A percentile compares a stretch with the other conserved stretches of the same genome.
Evolutionary conservation across 75 land plant species (phyloP).

Genomic region (Azolla pinnata): DNA sequence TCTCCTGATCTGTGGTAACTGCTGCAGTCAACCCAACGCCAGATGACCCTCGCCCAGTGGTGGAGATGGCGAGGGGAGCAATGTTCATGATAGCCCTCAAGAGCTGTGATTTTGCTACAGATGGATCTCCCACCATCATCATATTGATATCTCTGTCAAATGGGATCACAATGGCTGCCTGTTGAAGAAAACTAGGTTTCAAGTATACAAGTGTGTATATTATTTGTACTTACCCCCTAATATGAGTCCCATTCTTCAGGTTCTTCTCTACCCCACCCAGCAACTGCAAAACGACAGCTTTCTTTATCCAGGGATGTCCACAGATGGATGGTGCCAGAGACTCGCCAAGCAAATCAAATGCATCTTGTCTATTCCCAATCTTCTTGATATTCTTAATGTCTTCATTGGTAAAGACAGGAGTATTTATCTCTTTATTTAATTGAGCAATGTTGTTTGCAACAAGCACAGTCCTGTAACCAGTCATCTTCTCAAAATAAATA

Average conservation of each 20-base stretch:
- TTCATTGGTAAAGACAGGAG: slow-evolving; percentile 64
- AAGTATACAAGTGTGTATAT: not conserved
- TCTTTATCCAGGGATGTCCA: slow-evolving; percentile 94
- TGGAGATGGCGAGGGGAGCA: slow-evolving; percentile 95
- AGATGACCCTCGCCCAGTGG: slow-evolving; percentile 97
- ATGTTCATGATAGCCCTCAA: slow-evolving; percentile 96
- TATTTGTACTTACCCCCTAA: slow-evolving; percentile 62
- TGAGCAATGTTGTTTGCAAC: slow-evolving; percentile 82
- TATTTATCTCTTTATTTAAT: slow-evolving; percentile 85
- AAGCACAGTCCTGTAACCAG: slow-evolving; percentile 67
- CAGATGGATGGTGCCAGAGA: slow-evolving; percentile 98
- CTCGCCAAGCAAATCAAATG: slow-evolving; percentile 75
- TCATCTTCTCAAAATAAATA: no score
- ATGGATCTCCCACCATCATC: slow-evolving; percentile 99
- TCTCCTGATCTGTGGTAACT: slow-evolving; percentile 96
- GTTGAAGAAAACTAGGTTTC: not conserved
- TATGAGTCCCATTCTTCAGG: slow-evolving; percentile 87
- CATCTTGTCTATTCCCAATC: slow-evolving; percentile 61
- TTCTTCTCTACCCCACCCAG: slow-evolving; percentile 94
- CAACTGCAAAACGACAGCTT: slow-evolving; percentile 86
- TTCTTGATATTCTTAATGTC: slow-evolving; percentile 74
- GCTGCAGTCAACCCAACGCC: slow-evolving; percentile 99
- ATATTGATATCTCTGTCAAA: slow-evolving; percentile 79
- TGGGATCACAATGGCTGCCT: no score
- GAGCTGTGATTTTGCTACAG: slow-evolving; percentile 96